These are phyloP conservation scores for Passalora sequoiae DNA, from an alignment of 2,329 filamentous ascomycete genomes.

Conservation along the genomic window DNA sequence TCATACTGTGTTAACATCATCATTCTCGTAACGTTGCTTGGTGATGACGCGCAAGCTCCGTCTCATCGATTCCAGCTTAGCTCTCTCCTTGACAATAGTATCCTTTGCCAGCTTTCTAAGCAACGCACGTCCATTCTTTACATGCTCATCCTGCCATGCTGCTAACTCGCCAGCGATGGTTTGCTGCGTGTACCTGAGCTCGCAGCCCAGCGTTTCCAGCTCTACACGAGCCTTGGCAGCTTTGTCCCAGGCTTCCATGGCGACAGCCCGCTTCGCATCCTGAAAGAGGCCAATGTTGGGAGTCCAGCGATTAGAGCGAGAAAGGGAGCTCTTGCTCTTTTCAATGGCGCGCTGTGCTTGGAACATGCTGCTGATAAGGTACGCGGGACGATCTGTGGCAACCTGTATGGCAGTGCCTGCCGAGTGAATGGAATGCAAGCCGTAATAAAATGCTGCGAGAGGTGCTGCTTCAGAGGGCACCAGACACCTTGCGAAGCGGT, in stretches of 20 bases:
- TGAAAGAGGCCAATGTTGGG: constrained; percentile 63
- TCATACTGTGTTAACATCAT: neutral
- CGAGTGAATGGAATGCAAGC: constrained; percentile 72
- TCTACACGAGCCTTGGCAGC: constrained; percentile 66
- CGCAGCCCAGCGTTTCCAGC: constrained; percentile 67
- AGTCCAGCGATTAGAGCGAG: constrained; percentile 72
- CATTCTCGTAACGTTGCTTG: neutral
- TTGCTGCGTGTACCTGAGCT: constrained; percentile 87
- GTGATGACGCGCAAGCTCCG: constrained; percentile 62
- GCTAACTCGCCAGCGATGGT: constrained; percentile 87
- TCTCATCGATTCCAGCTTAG: constrained; percentile 72
- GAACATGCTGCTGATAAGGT: constrained; percentile 72
- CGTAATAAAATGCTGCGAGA: constrained; percentile 65
- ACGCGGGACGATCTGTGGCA: constrained; percentile 72
- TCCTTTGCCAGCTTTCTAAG: constrained; percentile 70
- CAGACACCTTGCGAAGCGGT: constrained; percentile 64
- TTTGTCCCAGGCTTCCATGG: constrained; percentile 78
- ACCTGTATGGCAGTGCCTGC: constrained; percentile 76
- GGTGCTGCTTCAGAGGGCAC: constrained; percentile 68
- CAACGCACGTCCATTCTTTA: constrained; percentile 67
- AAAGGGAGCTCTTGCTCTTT: constrained; percentile 68
- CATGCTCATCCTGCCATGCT: constrained; percentile 87
- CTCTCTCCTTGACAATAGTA: constrained; percentile 75
- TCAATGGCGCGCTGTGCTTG: constrained; percentile 70
- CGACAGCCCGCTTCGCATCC: constrained; percentile 74